These are phyloP conservation scores for Ceriops tagal DNA, from an alignment of 345 rosid species.

Conservation along the genomic window DNA sequence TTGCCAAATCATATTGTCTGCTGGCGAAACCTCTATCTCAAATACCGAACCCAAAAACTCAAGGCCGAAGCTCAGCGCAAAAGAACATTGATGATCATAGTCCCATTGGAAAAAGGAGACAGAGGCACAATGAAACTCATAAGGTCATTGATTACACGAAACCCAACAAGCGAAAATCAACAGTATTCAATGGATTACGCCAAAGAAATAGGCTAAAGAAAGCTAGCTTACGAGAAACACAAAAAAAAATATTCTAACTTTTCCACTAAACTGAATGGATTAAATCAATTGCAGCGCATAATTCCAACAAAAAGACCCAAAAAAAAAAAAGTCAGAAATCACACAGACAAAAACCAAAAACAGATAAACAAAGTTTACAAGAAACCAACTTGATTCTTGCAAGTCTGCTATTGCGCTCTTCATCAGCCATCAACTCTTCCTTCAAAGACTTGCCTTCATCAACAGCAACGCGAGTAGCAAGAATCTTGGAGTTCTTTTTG, in stretches of 20 bases:
- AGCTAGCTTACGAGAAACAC: not conserved
- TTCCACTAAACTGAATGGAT: not conserved
- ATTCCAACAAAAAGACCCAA: not conserved
- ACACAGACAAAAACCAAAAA: not conserved
- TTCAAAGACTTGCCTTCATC: constrained; percentile 65
- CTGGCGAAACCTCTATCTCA: not conserved
- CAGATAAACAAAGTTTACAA: not conserved
- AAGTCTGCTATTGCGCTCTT: constrained; percentile 68
- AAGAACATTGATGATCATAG: not conserved
- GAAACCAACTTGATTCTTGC: constrained; percentile 65
- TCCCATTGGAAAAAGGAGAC: not conserved
- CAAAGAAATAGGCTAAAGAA: not conserved
- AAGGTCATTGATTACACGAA: too few species aligned
- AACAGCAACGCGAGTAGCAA: constrained; percentile 52
- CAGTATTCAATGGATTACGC: too few species aligned
- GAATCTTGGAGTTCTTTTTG: constrained; percentile 69
- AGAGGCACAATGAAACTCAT: not conserved
- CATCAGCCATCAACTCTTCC: constrained; percentile 59
- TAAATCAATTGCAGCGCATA: not conserved
- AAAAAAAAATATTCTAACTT: not conserved
- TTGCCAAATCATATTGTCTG: not conserved
- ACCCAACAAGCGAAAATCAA: too few species aligned
- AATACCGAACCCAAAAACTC: not conserved
- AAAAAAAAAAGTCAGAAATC: not conserved
- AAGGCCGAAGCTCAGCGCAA: not conserved